A percentile compares a stretch with the other conserved stretches of the same genome.
Evolutionary conservation across 768 basidiomycete genomes (phyloP).

Genomic region (Lactifluus echinatus): DNA sequence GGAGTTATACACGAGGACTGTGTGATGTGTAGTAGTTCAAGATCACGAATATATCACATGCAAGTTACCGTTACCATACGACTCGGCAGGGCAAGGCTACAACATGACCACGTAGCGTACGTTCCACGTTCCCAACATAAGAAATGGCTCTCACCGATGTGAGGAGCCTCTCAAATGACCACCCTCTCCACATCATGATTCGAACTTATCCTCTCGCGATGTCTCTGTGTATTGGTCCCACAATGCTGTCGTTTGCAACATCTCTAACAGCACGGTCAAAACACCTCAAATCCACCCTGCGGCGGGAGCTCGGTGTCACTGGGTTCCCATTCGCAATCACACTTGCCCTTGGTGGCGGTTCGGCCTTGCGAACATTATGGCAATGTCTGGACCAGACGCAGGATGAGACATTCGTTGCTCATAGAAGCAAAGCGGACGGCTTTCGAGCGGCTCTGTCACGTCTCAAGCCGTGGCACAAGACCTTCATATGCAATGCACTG

Average conservation of each 20-base stretch:
- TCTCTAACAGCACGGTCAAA: slow-evolving; percentile 25
- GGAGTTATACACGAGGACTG: slow-evolving; percentile 42
- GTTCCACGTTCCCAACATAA: background rate
- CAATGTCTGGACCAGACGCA: slow-evolving; percentile 19
- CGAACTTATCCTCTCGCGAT: slow-evolving; percentile 62
- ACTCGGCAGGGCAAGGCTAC: no score
- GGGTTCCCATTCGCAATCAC: slow-evolving; percentile 68
- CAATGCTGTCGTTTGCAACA: slow-evolving; percentile 45
- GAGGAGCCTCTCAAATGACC: slow-evolving; percentile 24
- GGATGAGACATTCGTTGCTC: background rate
- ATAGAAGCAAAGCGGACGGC: background rate
- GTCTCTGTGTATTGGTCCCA: slow-evolving; percentile 59
- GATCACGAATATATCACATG: no score
- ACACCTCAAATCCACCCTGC: slow-evolving; percentile 34
- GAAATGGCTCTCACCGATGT: background rate
- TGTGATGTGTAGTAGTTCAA: no score
- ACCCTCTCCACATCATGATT: slow-evolving; percentile 50
- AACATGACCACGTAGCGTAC: no score
- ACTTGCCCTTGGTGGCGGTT: slow-evolving; percentile 55
- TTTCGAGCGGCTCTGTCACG: slow-evolving; percentile 2
- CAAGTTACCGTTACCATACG: no score
- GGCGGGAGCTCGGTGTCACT: slow-evolving; percentile 47
- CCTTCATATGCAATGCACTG: slow-evolving; percentile 49
- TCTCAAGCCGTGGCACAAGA: slow-evolving; percentile 35
- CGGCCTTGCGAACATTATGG: slow-evolving; percentile 43